Base-by-base conservation (phyloP, 169 alveolate species). In the Plasmodium gonderi region DNA sequence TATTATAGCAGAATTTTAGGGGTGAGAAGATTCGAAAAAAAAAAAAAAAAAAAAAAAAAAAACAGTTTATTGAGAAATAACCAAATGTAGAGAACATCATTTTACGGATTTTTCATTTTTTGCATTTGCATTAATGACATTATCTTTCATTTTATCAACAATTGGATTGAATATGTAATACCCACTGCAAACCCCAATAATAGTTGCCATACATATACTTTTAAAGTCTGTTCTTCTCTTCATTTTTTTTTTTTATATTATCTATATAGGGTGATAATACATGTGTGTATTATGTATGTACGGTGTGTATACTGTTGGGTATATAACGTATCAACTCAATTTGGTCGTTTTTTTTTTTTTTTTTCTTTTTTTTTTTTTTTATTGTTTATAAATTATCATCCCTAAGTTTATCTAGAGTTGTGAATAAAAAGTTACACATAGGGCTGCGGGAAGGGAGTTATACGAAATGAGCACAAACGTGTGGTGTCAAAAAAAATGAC, bases 101-200 rank as follows among this genome's bases (percentile, higher is more conserved):
- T 79, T 79, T 47, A n/a, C 75, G 9, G 72, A 14, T 44, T 74
- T 83, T 69, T 9, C 85, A 72, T 42, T 85, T 72, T 75, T 87
- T 60, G 36, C 40, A 23, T 87, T 87, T 78, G 68, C 49, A 42
- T 17, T 60, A 65, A 45, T 77, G 7, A 87, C 67, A 76, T 87
- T 76, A 33, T 87, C 93, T 54, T 87, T 87, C 93, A 87, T 87
- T 54, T 75, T 87, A 42, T 51, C 44, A 6, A 87, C 68, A 38
- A 87, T 87, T 6, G 93, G 93, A 44, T 77, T 54, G 68, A 87
- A 87, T 31, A 87, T 87, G 40, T 87, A 87, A 78, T 45, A 74
- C 23, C 93, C 93, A 45, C 89, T 87, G 33, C 90, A 87, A 33
- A 87, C 40, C 33, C 93, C 93, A 33, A 87, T 74, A 45, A 87